phyloP scores from a whole-genome alignment of 352 stramenopile genomes.

The Thalassiosira sp. region DNA sequence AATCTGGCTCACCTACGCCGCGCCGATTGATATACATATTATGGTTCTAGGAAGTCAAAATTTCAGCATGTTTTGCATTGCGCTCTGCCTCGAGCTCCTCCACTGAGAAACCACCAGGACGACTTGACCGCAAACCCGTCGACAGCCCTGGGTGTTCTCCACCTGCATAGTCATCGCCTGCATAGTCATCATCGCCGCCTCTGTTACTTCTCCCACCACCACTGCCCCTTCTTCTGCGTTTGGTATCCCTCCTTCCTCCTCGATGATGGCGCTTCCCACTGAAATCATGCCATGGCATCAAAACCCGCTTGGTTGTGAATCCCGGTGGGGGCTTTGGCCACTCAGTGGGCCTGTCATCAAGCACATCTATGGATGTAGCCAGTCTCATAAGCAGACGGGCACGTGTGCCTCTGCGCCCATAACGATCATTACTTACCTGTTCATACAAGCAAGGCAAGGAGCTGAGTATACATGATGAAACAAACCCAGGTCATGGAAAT shows the following conservation, averaged over 20 bases:
- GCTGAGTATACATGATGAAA: too few species aligned
- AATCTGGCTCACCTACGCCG: too few species aligned
- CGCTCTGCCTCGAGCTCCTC: slow-evolving; percentile 67
- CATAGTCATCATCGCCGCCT: slow-evolving; percentile 15
- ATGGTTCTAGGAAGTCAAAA: too few species aligned
- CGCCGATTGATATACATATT: too few species aligned
- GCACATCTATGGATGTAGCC: slow-evolving; percentile 68
- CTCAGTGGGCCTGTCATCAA: slow-evolving; percentile 67
- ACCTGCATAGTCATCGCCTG: slow-evolving; percentile 16
- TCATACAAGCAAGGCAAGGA: too few species aligned
- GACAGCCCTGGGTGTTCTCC: slow-evolving; percentile 37
- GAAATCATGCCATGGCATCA: slow-evolving; percentile 70
- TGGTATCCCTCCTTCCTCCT: slow-evolving; percentile 25
- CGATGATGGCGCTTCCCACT: slow-evolving; percentile 14
- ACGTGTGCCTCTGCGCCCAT: slow-evolving; percentile 63
- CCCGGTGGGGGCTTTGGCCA: slow-evolving; percentile 71
- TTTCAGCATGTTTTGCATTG: slow-evolving; percentile 46
- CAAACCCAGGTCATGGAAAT: too few species aligned
- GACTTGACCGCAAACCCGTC: slow-evolving; percentile 45
- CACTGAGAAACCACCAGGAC: slow-evolving; percentile 68
- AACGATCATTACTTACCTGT: slow-evolving; percentile 68
- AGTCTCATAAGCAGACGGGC: slow-evolving; percentile 66
- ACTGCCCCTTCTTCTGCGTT: slow-evolving; percentile 36
- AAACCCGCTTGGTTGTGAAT: slow-evolving; percentile 64
- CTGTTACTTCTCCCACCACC: slow-evolving; percentile 15